Evolutionary conservation across 305 asterid species (phyloP).

Genomic region (Solanum hybrid): DNA sequence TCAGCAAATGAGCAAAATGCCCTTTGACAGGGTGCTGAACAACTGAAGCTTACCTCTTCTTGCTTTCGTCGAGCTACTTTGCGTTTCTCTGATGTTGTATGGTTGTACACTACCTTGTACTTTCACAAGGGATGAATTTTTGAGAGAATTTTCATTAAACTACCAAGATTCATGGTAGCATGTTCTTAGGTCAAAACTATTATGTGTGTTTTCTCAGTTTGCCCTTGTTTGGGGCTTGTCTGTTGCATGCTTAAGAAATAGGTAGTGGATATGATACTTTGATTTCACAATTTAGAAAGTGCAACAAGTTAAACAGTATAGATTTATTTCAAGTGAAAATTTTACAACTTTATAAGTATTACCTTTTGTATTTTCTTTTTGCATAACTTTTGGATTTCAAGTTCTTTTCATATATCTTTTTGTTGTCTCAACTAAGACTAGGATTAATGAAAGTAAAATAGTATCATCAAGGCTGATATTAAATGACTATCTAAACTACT

Average conservation of each 20-base stretch:
- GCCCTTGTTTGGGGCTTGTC: background rate
- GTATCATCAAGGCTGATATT: background rate
- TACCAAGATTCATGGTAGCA: background rate
- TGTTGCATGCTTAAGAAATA: background rate
- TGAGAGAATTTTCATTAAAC: background rate
- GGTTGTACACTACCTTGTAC: conserved; percentile 4
- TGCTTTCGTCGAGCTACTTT: background rate
- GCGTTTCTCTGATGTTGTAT: background rate
- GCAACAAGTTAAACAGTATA: background rate
- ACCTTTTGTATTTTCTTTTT: background rate
- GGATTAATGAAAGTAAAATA: background rate
- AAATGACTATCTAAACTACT: background rate
- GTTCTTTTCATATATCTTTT: background rate
- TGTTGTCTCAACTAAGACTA: background rate
- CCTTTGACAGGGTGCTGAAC: background rate
- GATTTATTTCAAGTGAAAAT: background rate
- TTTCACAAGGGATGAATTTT: background rate
- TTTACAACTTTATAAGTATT: background rate
- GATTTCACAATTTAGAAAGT: background rate
- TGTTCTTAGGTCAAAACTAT: background rate
- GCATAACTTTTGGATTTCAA: background rate
- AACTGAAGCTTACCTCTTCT: background rate
- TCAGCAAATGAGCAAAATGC: background rate
- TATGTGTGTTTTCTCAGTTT: background rate
- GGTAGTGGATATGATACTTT: background rate